phyloP scores from a whole-genome alignment of 106 monocot species.

The Platanthera zijinensis region DNA sequence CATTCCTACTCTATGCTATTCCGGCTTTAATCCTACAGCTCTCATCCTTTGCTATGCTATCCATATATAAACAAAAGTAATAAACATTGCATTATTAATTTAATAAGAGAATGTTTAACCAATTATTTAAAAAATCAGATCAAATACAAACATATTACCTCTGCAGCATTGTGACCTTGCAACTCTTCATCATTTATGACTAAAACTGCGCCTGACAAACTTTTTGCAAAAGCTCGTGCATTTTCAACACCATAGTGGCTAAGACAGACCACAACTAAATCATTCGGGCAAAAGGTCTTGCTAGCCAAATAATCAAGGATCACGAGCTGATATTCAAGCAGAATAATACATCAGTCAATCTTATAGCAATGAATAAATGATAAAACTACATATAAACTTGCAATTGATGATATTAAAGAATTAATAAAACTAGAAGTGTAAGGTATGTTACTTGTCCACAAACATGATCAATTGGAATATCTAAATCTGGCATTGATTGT shows the following conservation, averaged over 20 bases:
- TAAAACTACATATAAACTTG: background rate
- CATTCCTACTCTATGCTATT: too few species aligned
- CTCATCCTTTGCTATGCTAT: too few species aligned
- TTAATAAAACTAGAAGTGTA: background rate
- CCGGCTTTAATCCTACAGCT: too few species aligned
- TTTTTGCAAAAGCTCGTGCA: conserved; percentile 91
- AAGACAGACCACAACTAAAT: conserved; percentile 85
- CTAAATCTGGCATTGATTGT: conserved; percentile 85
- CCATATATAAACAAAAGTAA: background rate
- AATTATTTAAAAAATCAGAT: background rate
- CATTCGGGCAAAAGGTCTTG: conserved; percentile 77
- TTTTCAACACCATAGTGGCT: conserved; percentile 86
- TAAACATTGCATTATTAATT: background rate
- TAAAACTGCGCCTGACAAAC: conserved; percentile 83
- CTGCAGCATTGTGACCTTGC: conserved; percentile 78
- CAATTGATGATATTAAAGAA: conserved; percentile 1
- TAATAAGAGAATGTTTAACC: background rate
- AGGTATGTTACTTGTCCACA: conserved; percentile 54
- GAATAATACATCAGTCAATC: background rate
- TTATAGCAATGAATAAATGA: background rate
- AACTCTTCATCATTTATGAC: conserved; percentile 87
- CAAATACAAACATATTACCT: conserved; percentile 29
- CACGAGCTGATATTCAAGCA: conserved; percentile 39
- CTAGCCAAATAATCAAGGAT: conserved; percentile 90
- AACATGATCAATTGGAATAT: conserved; percentile 82